Conservation (phyloP, 345 rosid genomes). For the Aegle marmelos region DNA sequence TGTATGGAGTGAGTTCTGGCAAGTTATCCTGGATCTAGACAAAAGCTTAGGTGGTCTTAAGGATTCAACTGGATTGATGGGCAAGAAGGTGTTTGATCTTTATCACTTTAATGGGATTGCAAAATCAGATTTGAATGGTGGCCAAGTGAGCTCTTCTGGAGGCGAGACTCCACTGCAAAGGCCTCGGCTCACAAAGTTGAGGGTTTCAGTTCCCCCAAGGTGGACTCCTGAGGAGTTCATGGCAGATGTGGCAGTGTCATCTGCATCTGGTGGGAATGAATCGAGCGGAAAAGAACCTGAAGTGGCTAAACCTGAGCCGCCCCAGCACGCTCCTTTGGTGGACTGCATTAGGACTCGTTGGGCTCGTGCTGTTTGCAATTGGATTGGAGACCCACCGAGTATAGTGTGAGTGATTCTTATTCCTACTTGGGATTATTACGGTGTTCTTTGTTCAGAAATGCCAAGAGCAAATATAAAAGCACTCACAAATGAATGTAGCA, state of each 20-base stretch:
- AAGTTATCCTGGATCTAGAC: conserved; percentile 78
- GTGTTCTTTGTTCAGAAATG: conserved; percentile 1
- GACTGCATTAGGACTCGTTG: conserved; percentile 95
- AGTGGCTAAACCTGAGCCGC: conserved; percentile 63
- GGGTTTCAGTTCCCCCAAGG: conserved; percentile 96
- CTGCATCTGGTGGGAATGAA: conserved; percentile 37
- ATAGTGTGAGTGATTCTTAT: conserved; percentile 55
- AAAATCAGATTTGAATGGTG: conserved; percentile 80
- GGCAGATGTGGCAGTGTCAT: conserved; percentile 51
- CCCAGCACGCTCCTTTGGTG: conserved; percentile 90
- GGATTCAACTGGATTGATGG: conserved; percentile 92
- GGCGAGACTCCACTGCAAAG: conserved; percentile 69
- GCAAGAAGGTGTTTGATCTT: conserved; percentile 90
- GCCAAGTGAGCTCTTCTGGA: conserved; percentile 42
- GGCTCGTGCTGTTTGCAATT: conserved; percentile 86
- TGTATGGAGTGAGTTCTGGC: conserved; percentile 99
- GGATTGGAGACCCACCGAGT: conserved; percentile 97
- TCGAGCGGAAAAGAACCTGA: conserved; percentile 46
- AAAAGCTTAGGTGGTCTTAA: conserved; percentile 75
- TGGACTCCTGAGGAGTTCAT: conserved; percentile 98
- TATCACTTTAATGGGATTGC: conserved; percentile 98
- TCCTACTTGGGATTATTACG: background rate
- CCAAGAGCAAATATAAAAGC: background rate
- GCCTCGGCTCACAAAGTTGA: conserved; percentile 91
- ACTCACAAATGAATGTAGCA: background rate